Percentiles rank a stretch among this genome's conserved stretches.
phyloP scores from a whole-genome alignment of 163 green algal genomes.

The Prototheca stagnorum region DNA sequence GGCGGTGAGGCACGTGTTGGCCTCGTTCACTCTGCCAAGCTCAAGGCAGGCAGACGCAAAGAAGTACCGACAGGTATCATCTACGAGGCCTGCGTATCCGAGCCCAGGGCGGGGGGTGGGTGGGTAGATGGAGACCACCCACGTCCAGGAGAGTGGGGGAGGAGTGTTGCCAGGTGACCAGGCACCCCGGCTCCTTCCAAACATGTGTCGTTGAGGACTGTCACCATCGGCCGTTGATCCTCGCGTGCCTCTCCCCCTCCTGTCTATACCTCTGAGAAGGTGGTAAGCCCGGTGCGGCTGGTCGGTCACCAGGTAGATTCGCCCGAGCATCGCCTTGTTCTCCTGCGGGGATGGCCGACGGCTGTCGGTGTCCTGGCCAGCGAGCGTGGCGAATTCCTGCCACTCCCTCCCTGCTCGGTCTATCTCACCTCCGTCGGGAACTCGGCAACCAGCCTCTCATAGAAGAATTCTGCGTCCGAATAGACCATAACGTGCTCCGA shows the following conservation, averaged over 20 bases:
- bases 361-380: too few relatives aligned
- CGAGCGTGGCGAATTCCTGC: too few relatives aligned
- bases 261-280: slow-evolving; percentile 54
- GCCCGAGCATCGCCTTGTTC: slow-evolving; percentile 56
- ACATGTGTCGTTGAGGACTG: too few relatives aligned
- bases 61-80: slow-evolving; percentile 53
- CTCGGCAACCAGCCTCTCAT: neutral
- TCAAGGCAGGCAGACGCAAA: slow-evolving; percentile 56
- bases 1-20: slow-evolving; percentile 54
- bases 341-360: too few relatives aligned
- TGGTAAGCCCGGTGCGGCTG: slow-evolving; percentile 59
- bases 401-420: neutral
- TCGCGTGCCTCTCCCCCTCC: too few relatives aligned
- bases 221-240: too few relatives aligned
- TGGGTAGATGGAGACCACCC: too few relatives aligned
- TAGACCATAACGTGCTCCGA: neutral
- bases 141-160: too few relatives aligned
- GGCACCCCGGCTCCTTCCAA: too few relatives aligned
- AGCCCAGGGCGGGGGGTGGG: too few relatives aligned
- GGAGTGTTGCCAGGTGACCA: too few relatives aligned
- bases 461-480: neutral
- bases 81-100: too few relatives aligned
- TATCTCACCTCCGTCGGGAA: neutral
- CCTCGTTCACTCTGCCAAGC: slow-evolving; percentile 55
- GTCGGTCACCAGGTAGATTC: slow-evolving; percentile 58